Percentiles rank a stretch among this genome's conserved stretches.
phyloP scores from a whole-genome alignment of 2,329 filamentous ascomycete genomes.

The Diaporthe sp. region DNA sequence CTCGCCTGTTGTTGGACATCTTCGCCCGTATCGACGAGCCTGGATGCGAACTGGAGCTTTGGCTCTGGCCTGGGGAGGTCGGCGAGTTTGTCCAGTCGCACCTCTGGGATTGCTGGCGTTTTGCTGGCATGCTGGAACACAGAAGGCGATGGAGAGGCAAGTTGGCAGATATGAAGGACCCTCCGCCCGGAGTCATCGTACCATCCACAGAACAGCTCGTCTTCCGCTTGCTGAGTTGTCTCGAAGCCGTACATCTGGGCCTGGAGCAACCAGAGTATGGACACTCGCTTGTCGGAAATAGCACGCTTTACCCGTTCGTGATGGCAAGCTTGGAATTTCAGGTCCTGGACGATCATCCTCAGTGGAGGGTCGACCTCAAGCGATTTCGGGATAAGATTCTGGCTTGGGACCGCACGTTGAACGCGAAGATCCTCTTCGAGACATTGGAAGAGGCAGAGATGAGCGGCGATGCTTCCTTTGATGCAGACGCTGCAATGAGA shows the following conservation, averaged over 20 bases:
- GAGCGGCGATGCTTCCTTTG: neutral
- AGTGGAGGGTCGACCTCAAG: neutral
- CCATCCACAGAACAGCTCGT: slow-evolving; percentile 34
- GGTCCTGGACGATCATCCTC: slow-evolving; percentile 32
- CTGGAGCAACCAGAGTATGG: slow-evolving; percentile 38
- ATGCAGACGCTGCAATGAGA: slow-evolving; percentile 10
- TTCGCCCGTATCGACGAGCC: slow-evolving; percentile 40
- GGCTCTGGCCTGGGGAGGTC: slow-evolving; percentile 44
- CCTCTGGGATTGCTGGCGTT: slow-evolving; percentile 47
- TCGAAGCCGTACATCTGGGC: slow-evolving; percentile 43
- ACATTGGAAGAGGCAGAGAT: slow-evolving; percentile 9
- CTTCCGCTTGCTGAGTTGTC: slow-evolving; percentile 43
- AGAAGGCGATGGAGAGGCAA: neutral
- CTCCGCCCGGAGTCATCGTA: slow-evolving; percentile 42
- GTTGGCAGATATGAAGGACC: neutral
- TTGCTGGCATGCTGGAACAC: slow-evolving; percentile 43
- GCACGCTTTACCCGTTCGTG: slow-evolving; percentile 45
- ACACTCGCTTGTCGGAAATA: slow-evolving; percentile 43
- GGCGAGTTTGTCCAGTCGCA: slow-evolving; percentile 46
- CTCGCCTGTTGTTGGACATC: slow-evolving; percentile 45
- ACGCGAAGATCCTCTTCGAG: slow-evolving; percentile 14
- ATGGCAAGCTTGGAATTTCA: slow-evolving; percentile 45
- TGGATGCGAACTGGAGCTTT: slow-evolving; percentile 41
- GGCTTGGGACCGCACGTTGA: slow-evolving; percentile 8
- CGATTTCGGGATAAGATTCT: slow-evolving; percentile 2